Conservation (phyloP, 768 basidiomycete genomes). For the Suillus subalutaceus region DNA sequence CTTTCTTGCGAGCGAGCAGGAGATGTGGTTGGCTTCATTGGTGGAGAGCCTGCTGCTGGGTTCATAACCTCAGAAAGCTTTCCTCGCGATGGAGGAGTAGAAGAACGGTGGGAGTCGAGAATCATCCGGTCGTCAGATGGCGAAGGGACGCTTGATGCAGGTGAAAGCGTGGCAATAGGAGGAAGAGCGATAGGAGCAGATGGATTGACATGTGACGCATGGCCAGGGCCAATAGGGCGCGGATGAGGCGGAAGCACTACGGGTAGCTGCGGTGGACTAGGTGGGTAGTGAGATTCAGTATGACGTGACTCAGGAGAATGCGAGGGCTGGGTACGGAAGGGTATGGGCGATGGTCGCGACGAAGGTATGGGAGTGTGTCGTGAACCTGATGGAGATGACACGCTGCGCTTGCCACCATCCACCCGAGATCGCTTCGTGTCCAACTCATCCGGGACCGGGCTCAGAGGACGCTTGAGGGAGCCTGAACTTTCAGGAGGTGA, state of each 20-base stretch:
- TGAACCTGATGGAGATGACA: conserved; percentile 51
- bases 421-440: conserved; percentile 67
- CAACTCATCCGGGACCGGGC: conserved; percentile 65
- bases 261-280: conserved; percentile 56
- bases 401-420: conserved; percentile 53
- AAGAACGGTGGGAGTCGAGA: conserved; percentile 44
- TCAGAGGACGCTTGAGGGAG: conserved; percentile 67
- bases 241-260: conserved; percentile 74
- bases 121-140: conserved; percentile 45
- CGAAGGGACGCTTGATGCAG: conserved; percentile 58
- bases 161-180: conserved; percentile 71
- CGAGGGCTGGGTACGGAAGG: conserved; percentile 73
- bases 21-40: conserved; percentile 55
- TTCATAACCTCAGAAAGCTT: conserved; percentile 58
- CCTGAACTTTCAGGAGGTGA: conserved; percentile 56
- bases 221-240: conserved; percentile 63
- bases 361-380: conserved; percentile 60
- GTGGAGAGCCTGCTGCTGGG: conserved; percentile 51
- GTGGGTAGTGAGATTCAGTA: conserved; percentile 39
- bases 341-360: conserved; percentile 69
- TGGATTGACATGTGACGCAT: conserved; percentile 40
- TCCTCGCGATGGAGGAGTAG: conserved; percentile 52
- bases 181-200: conserved; percentile 58
- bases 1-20: conserved; percentile 47
- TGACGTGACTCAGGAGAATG: conserved; percentile 70